These are phyloP conservation scores for Dendrostoma leiphaemia DNA, from an alignment of 2,329 filamentous ascomycete species.

Conservation along the genomic window DNA sequence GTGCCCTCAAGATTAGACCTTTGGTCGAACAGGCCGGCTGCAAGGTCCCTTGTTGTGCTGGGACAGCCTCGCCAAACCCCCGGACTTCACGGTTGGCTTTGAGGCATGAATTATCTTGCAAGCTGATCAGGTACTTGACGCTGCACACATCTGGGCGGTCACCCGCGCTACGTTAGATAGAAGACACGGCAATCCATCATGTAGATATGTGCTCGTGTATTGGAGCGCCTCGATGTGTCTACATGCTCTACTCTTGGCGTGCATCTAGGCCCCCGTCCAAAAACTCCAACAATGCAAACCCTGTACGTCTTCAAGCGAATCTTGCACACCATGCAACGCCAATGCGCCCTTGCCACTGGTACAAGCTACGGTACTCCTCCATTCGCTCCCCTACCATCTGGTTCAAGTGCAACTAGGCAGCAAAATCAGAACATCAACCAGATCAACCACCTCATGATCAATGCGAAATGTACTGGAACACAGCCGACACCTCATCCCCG, in stretches of 20 bases:
- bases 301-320: background rate
- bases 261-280: background rate
- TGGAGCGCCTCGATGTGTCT: background rate
- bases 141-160: too few species aligned
- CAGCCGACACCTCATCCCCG: constrained; percentile 80
- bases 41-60: too few species aligned
- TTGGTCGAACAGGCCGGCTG: too few species aligned
- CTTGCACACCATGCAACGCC: background rate
- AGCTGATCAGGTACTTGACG: too few species aligned
- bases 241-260: background rate
- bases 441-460: constrained; percentile 24
- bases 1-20: too few species aligned
- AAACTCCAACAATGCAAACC: constrained; percentile 9
- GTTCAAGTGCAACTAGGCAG: background rate
- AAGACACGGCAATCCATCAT: too few species aligned
- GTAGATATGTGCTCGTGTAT: background rate
- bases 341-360: background rate
- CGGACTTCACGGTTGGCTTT: too few species aligned
- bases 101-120: too few species aligned
- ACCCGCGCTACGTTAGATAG: too few species aligned
- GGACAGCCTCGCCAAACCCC: too few species aligned
- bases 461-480: constrained; percentile 99
- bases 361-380: too few species aligned
- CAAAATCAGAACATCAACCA: background rate
- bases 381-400: background rate